phyloP scores from a whole-genome alignment of 2,329 filamentous ascomycete species.

The Trichothecium sympodiale region DNA sequence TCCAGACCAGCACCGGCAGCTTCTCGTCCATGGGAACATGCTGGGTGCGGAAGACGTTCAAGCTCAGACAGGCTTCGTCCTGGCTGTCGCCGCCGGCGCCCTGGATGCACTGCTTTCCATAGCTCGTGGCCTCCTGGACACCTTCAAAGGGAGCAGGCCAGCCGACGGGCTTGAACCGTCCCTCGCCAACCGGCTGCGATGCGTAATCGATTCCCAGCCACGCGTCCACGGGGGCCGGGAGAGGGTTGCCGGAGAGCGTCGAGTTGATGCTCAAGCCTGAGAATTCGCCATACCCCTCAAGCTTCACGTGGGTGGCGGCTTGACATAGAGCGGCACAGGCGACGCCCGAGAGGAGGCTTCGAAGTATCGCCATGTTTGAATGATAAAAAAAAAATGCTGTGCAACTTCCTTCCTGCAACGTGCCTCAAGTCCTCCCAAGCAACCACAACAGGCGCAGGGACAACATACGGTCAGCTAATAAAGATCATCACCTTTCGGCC shows the following conservation, averaged over 20 bases:
- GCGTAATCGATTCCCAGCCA: slow-evolving; percentile 38
- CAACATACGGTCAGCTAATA: no score
- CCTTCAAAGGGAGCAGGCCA: slow-evolving; percentile 29
- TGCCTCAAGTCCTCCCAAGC: no score
- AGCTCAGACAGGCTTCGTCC: slow-evolving; percentile 25
- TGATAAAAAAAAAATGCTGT: no score
- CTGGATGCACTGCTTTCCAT: slow-evolving; percentile 32
- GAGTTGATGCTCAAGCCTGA: slow-evolving; percentile 23
- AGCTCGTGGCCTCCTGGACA: slow-evolving; percentile 22
- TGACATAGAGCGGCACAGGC: no score
- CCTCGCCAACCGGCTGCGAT: slow-evolving; percentile 23
- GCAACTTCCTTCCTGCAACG: no score
- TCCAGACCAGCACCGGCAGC: slow-evolving; percentile 26
- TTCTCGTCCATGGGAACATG: slow-evolving; percentile 18
- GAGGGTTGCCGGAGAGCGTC: slow-evolving; percentile 18
- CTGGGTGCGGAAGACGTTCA: slow-evolving; percentile 26
- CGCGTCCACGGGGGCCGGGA: slow-evolving; percentile 27
- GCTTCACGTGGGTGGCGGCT: slow-evolving; percentile 6
- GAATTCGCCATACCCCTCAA: slow-evolving; percentile 29
- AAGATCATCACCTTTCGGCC: no score
- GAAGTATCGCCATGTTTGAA: no score
- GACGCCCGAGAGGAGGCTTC: no score
- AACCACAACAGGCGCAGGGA: no score
- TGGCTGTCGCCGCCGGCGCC: slow-evolving; percentile 15
- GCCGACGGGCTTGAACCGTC: slow-evolving; percentile 26